Percentiles rank a stretch among this genome's conserved stretches.
phyloP scores from a whole-genome alignment of 495 filamentous ascomycete genomes.

The Lasiosphaeria hispida region DNA sequence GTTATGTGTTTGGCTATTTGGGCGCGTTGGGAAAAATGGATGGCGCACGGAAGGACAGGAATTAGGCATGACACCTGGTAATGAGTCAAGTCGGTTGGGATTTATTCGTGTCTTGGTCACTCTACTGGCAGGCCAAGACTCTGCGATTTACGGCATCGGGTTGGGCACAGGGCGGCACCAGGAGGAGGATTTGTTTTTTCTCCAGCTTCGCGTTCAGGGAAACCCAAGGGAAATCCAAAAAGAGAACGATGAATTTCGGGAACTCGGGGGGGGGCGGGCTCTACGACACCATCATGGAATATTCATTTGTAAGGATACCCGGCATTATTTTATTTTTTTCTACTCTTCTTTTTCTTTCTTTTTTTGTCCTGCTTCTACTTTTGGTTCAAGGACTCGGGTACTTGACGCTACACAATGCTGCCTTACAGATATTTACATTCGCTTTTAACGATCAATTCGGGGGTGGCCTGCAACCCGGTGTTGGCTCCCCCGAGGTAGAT shows the following conservation, averaged over 20 bases:
- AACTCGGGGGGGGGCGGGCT: neutral
- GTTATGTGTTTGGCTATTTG: too few species aligned
- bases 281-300: neutral
- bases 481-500: neutral
- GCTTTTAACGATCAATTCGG: too few species aligned
- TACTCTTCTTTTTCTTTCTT: neutral
- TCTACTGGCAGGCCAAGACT: neutral
- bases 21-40: neutral
- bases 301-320: conserved; percentile 12
- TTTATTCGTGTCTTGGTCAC: neutral
- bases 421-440: too few species aligned
- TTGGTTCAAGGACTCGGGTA: too few species aligned
- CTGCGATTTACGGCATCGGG: neutral
- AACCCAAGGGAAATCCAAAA: neutral
- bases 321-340: neutral
- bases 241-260: neutral
- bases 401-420: too few species aligned
- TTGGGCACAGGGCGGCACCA: neutral
- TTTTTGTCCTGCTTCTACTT: neutral
- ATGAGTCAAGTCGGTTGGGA: neutral
- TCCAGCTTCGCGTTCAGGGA: neutral
- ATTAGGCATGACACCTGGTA: neutral
- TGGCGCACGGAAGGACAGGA: neutral
- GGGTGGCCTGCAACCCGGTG: neutral
- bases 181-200: too few species aligned